Evolutionary conservation across 2,329 filamentous ascomycete species (phyloP).

Genomic region (Arthrinium phaeospermum): DNA sequence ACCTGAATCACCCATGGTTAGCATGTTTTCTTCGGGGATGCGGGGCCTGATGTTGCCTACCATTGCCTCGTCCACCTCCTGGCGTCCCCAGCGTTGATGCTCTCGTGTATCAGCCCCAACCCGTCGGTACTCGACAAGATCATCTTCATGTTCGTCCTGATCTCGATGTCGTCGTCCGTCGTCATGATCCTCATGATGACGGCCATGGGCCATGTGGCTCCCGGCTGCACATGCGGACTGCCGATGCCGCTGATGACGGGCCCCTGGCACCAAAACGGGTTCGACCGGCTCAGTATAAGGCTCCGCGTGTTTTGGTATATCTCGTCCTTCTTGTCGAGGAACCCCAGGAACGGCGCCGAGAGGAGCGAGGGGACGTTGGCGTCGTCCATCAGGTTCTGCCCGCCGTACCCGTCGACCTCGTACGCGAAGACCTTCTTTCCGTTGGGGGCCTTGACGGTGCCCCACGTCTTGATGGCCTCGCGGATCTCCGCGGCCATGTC

Average conservation of each 20-base stretch:
- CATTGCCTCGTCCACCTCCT: conserved; percentile 46
- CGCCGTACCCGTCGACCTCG: conserved; percentile 71
- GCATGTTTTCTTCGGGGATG: neutral
- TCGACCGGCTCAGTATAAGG: conserved; percentile 74
- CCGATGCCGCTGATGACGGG: conserved; percentile 58
- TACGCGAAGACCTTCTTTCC: conserved; percentile 68
- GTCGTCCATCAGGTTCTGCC: conserved; percentile 63
- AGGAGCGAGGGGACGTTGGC: conserved; percentile 66
- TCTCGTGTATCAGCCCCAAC: conserved; percentile 49
- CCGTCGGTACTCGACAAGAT: conserved; percentile 39
- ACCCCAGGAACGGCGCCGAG: conserved; percentile 62
- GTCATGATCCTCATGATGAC: conserved; percentile 82
- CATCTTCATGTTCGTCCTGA: conserved; percentile 41
- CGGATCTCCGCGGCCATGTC: conserved; percentile 63
- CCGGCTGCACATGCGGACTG: conserved; percentile 61
- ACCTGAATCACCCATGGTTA: conserved; percentile 60
- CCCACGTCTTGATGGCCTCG: conserved; percentile 64
- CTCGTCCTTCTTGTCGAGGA: conserved; percentile 50
- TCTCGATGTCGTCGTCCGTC: conserved; percentile 39
- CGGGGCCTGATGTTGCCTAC: conserved; percentile 28
- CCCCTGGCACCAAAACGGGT: conserved; percentile 72
- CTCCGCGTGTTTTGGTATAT: conserved; percentile 76
- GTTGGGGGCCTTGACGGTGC: conserved; percentile 63
- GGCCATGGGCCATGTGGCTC: conserved; percentile 88
- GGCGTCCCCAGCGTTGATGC: conserved; percentile 45